Evolutionary conservation across 345 rosid species (phyloP).

Genomic region (Combretum micranthum): DNA sequence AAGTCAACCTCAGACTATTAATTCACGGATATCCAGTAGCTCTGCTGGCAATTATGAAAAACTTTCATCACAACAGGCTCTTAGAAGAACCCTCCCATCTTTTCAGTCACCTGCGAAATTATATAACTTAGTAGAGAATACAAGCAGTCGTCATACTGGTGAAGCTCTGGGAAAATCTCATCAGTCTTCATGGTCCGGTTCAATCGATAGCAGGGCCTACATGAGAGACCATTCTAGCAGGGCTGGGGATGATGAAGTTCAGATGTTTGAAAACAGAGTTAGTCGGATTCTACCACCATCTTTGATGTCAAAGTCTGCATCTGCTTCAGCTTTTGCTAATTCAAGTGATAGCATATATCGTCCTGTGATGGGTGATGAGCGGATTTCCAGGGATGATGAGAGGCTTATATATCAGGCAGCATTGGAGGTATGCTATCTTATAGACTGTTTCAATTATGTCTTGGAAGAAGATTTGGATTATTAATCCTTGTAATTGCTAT

Average conservation of each 20-base stretch:
- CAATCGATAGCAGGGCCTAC: slow-evolving; percentile 27
- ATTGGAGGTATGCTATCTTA: slow-evolving; percentile 49
- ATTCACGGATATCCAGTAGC: slow-evolving; percentile 44
- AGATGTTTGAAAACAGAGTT: slow-evolving; percentile 48
- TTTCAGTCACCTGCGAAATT: slow-evolving; percentile 25
- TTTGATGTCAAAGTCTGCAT: slow-evolving; percentile 29
- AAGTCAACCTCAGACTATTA: slow-evolving; percentile 27
- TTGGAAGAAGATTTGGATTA: neutral
- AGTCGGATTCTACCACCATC: slow-evolving; percentile 63
- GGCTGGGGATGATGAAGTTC: slow-evolving; percentile 27
- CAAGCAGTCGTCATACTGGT: slow-evolving; percentile 27
- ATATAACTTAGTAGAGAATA: slow-evolving; percentile 22
- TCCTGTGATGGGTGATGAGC: slow-evolving; percentile 48
- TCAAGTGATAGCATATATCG: slow-evolving; percentile 36
- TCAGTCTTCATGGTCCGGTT: slow-evolving; percentile 29
- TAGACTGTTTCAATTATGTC: neutral
- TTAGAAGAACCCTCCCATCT: slow-evolving; percentile 49
- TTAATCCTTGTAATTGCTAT: neutral
- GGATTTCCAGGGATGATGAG: slow-evolving; percentile 50
- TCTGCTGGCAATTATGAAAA: slow-evolving; percentile 44
- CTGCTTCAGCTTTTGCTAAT: slow-evolving; percentile 38
- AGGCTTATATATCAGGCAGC: slow-evolving; percentile 88
- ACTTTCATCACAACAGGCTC: slow-evolving; percentile 51
- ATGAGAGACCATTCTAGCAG: slow-evolving; percentile 30
- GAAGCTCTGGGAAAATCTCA: slow-evolving; percentile 27